These are phyloP conservation scores for Pisolithus albus DNA, from an alignment of 768 basidiomycete species.

Conservation along the genomic window DNA sequence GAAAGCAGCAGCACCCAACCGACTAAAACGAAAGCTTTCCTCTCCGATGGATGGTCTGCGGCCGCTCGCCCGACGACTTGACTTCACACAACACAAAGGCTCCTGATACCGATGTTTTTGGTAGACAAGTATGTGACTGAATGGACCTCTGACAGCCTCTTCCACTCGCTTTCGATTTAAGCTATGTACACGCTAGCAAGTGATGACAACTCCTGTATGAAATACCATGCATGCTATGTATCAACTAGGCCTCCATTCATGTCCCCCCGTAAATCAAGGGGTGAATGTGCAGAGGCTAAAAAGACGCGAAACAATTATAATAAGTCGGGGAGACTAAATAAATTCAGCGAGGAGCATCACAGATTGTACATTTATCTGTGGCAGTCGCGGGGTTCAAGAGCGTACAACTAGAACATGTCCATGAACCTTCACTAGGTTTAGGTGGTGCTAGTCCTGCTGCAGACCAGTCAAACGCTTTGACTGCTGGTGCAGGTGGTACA, in stretches of 20 bases:
- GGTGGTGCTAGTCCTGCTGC: constrained; percentile 31
- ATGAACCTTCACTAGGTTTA: constrained; percentile 19
- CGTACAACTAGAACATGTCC: constrained; percentile 37
- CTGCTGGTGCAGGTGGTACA: background rate
- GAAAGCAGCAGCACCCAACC: constrained; percentile 46
- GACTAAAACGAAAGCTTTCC: constrained; percentile 64
- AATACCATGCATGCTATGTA: constrained; percentile 4
- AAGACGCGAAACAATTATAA: constrained; percentile 1
- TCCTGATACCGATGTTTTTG: constrained; percentile 16
- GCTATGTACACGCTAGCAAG: constrained; percentile 1
- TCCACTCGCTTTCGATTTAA: constrained; percentile 3
- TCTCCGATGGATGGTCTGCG: constrained; percentile 47
- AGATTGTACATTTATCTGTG: constrained; percentile 42
- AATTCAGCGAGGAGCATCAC: constrained; percentile 37
- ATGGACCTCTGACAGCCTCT: constrained; percentile 17
- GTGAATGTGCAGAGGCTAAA: background rate
- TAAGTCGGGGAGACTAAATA: constrained; percentile 4
- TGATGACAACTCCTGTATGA: constrained; percentile 2
- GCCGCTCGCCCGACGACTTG: constrained; percentile 63
- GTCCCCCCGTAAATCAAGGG: background rate
- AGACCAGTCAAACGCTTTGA: constrained; percentile 32
- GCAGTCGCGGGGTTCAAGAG: constrained; percentile 41
- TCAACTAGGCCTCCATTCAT: constrained; percentile 3
- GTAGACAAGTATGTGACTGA: background rate
- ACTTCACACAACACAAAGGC: constrained; percentile 46